Percentiles rank a stretch among this genome's conserved stretches.
These are phyloP conservation scores for Alternaria conjuncta DNA, from an alignment of 2,329 filamentous ascomycete genomes.

Conservation along the genomic window DNA sequence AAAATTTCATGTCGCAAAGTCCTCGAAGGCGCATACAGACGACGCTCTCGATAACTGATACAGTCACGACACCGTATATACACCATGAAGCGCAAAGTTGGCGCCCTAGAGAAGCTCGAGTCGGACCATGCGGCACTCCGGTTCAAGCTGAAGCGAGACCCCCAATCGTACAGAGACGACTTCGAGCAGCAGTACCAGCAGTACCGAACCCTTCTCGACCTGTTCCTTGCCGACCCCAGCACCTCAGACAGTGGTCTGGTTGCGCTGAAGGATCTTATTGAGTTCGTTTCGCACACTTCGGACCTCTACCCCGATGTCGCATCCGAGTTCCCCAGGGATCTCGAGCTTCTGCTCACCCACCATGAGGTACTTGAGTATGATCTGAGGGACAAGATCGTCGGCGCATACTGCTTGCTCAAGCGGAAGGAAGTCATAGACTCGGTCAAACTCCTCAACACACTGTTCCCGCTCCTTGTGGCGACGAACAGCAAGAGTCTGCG, in stretches of 20 bases:
- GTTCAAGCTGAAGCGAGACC: conserved; percentile 74
- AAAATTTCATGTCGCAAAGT: conserved; percentile 26
- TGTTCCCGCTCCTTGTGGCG: conserved; percentile 94
- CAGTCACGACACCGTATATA: not conserved
- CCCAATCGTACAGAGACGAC: conserved; percentile 81
- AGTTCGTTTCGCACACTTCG: conserved; percentile 91
- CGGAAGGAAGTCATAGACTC: conserved; percentile 95
- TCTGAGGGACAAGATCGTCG: conserved; percentile 75
- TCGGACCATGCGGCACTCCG: conserved; percentile 77
- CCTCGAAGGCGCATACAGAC: conserved; percentile 6
- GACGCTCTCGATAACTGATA: not conserved
- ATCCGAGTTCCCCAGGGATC: conserved; percentile 75
- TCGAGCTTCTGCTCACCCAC: conserved; percentile 80
- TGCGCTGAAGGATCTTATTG: conserved; percentile 87
- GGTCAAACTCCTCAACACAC: conserved; percentile 76
- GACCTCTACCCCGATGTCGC: conserved; percentile 90
- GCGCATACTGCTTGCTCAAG: conserved; percentile 82
- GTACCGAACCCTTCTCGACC: conserved; percentile 88
- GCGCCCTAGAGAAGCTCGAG: conserved; percentile 93
- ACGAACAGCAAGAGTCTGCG: conserved; percentile 91
- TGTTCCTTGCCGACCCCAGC: conserved; percentile 84
- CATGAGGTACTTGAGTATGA: conserved; percentile 84
- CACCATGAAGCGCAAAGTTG: conserved; percentile 80
- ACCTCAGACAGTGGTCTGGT: conserved; percentile 80
- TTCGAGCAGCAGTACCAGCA: conserved; percentile 88